Conservation (phyloP, 441 rosid genomes). For the Capsella rubella region DNA sequence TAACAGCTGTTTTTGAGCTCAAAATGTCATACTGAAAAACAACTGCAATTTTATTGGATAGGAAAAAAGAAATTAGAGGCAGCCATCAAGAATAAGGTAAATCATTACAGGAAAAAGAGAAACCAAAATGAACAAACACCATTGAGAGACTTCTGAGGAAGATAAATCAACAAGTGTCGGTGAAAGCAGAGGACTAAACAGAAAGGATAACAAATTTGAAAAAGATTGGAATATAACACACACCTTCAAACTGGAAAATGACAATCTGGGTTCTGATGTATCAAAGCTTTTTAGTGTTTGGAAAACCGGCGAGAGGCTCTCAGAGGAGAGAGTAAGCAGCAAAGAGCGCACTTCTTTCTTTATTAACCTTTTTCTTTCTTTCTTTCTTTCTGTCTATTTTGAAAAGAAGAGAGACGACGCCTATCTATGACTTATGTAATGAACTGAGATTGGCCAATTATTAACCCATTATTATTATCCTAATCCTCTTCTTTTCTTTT, state of each 20-base stretch:
- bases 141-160: background rate
- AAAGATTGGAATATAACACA: background rate
- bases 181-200: constrained; percentile 23
- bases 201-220: background rate
- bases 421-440: constrained; percentile 8
- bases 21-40: too few relatives aligned
- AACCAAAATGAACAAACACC: background rate
- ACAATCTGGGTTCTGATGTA: background rate
- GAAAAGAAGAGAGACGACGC: constrained; percentile 11
- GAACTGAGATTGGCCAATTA: constrained; percentile 26
- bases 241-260: constrained; percentile 19
- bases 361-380: background rate
- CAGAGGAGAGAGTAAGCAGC: too few relatives aligned
- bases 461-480: constrained; percentile 6
- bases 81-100: background rate
- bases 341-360: constrained; percentile 26
- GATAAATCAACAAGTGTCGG: constrained; percentile 30
- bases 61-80: too few relatives aligned
- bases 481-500: background rate
- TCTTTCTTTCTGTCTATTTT: background rate
- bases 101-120: background rate
- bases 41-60: too few relatives aligned
- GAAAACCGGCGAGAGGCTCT: too few relatives aligned
- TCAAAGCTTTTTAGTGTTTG: too few relatives aligned
- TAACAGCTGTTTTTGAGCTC: too few relatives aligned